Conservation (phyloP, 805 yeast genomes). For the Grigorovia humatica region DNA sequence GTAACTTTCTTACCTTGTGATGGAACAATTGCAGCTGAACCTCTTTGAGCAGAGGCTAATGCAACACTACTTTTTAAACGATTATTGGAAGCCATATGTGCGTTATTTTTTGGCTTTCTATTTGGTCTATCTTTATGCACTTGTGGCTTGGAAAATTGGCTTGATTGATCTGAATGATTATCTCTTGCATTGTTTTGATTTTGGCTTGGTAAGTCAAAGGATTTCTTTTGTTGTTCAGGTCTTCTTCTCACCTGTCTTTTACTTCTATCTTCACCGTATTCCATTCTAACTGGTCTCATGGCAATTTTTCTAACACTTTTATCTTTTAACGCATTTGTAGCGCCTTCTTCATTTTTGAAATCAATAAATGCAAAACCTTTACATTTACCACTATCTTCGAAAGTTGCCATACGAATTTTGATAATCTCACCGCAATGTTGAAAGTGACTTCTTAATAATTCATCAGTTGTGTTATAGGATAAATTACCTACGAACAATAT, state of each 20-base stretch:
- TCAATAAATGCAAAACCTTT: slow-evolving; percentile 94
- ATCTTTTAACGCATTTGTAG: slow-evolving; percentile 73
- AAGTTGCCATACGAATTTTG: slow-evolving; percentile 92
- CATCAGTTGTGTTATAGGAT: slow-evolving; percentile 84
- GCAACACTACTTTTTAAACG: slow-evolving; percentile 74
- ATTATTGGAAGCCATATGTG: slow-evolving; percentile 30
- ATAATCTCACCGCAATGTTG: slow-evolving; percentile 84
- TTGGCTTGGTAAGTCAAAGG: slow-evolving; percentile 15
- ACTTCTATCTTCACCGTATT: slow-evolving; percentile 91
- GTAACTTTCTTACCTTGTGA: slow-evolving; percentile 82
- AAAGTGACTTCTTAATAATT: slow-evolving; percentile 67
- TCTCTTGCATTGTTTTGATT: slow-evolving; percentile 2
- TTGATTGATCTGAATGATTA: background rate
- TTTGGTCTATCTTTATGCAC: slow-evolving; percentile 4
- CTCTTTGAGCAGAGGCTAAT: slow-evolving; percentile 80
- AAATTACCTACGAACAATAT: slow-evolving; percentile 88
- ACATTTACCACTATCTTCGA: slow-evolving; percentile 91
- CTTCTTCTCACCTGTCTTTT: slow-evolving; percentile 47
- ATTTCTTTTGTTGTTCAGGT: slow-evolving; percentile 20
- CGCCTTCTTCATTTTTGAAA: slow-evolving; percentile 69
- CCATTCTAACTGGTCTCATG: slow-evolving; percentile 72
- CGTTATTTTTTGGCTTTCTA: slow-evolving; percentile 12
- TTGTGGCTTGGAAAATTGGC: background rate
- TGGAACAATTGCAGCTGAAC: slow-evolving; percentile 76
- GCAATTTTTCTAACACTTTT: slow-evolving; percentile 54